These are phyloP conservation scores for Clarireedia hainanense DNA, from an alignment of 2,329 filamentous ascomycete species.

Conservation along the genomic window DNA sequence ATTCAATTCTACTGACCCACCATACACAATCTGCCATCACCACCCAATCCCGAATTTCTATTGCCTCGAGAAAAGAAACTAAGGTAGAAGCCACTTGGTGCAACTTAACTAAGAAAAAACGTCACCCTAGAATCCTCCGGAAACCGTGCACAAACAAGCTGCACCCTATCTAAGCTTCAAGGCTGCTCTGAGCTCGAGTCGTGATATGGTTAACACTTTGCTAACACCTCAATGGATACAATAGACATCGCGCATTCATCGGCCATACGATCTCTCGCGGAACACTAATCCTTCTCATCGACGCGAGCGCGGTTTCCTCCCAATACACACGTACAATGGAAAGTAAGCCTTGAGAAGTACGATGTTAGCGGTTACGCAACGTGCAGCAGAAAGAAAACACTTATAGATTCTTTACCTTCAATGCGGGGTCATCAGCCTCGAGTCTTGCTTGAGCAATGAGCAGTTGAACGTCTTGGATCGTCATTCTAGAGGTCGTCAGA, in stretches of 20 bases:
- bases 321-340: constrained; percentile 56
- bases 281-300: not conserved
- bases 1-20: too few species aligned
- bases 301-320: constrained; percentile 41
- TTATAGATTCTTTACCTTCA: constrained; percentile 40
- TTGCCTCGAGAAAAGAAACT: too few species aligned
- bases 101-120: not conserved
- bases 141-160: not conserved
- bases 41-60: too few species aligned
- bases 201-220: not conserved
- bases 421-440: constrained; percentile 44
- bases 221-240: not conserved
- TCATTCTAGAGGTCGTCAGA: constrained; percentile 38
- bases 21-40: too few species aligned
- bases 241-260: not conserved
- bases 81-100: not conserved
- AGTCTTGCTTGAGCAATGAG: constrained; percentile 47
- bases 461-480: constrained; percentile 47
- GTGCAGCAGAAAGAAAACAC: not conserved
- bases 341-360: constrained; percentile 44
- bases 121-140: not conserved
- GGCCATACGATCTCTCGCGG: not conserved
- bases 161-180: not conserved
- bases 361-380: not conserved
- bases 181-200: too few species aligned